Conservation (phyloP, 306 rosid genomes). For the Lathyrus tuberosus region DNA sequence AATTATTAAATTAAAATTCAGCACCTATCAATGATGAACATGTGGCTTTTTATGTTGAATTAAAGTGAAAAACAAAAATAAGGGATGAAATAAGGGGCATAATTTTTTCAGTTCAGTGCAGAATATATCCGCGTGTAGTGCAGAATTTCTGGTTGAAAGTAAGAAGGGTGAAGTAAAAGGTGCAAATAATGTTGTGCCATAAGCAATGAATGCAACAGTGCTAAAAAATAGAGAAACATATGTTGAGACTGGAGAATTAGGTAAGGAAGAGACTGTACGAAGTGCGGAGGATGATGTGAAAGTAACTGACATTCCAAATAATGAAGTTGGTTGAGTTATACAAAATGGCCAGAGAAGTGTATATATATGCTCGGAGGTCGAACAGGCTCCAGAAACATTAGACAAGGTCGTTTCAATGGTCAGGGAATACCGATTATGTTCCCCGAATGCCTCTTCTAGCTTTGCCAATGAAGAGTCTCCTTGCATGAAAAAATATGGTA, state of each 20-base stretch:
- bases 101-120: too few relatives aligned
- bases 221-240: neutral
- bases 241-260: slow-evolving; percentile 22
- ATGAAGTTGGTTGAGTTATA: slow-evolving; percentile 34
- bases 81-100: too few relatives aligned
- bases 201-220: neutral
- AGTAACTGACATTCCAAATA: neutral
- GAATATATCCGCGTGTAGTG: too few relatives aligned
- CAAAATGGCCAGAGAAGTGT: slow-evolving; percentile 42
- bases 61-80: too few relatives aligned
- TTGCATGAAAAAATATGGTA: slow-evolving; percentile 36
- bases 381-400: slow-evolving; percentile 74
- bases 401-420: slow-evolving; percentile 67
- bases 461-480: slow-evolving; percentile 38
- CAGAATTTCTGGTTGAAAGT: slow-evolving; percentile 31
- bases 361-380: slow-evolving; percentile 63
- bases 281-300: neutral
- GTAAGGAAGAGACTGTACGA: slow-evolving; percentile 50
- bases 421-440: slow-evolving; percentile 48
- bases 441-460: slow-evolving; percentile 42
- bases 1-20: too few relatives aligned
- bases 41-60: too few relatives aligned
- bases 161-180: slow-evolving; percentile 37
- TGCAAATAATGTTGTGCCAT: slow-evolving; percentile 30
- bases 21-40: too few relatives aligned